Evolutionary conservation across 2,329 filamentous ascomycete species (phyloP).

Genomic region (Claviceps sorghi): DNA sequence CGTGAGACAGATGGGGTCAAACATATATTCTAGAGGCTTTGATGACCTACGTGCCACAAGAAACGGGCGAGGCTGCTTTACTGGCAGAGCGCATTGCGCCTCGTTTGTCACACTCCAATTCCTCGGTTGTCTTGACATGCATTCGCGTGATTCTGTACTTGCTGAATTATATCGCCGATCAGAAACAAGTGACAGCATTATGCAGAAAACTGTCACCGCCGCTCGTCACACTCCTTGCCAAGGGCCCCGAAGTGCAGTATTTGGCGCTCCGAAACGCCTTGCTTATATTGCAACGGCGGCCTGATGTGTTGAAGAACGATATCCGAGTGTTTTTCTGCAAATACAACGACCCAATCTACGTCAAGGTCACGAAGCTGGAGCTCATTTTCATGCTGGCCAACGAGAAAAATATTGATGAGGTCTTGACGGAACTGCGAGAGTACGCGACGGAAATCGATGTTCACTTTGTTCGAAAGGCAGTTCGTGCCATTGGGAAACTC

Average conservation of each 20-base stretch:
- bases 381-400: constrained; percentile 98
- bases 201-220: constrained; percentile 91
- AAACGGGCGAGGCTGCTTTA: constrained; percentile 72
- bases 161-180: constrained; percentile 95
- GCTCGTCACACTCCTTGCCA: constrained; percentile 84
- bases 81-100: constrained; percentile 88
- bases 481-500: constrained; percentile 91
- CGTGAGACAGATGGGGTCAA: constrained; percentile 74
- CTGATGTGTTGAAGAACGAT: constrained; percentile 88
- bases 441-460: constrained; percentile 98
- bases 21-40: constrained; percentile 95
- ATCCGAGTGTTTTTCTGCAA: constrained; percentile 99
- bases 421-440: constrained; percentile 84
- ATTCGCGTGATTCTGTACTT: constrained; percentile 93
- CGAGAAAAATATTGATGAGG: constrained; percentile 89
- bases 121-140: constrained; percentile 87
- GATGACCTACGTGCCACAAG: constrained; percentile 94
- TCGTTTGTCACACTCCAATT: constrained; percentile 93
- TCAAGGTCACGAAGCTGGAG: constrained; percentile 97
- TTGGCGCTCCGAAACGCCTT: constrained; percentile 86
- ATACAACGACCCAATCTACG: constrained; percentile 98
- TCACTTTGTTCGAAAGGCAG: constrained; percentile 95
- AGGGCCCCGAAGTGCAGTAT: constrained; percentile 97
- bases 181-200: constrained; percentile 72
- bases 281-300: constrained; percentile 79